phyloP scores from a whole-genome alignment of 208 protist genomes.

The Naegleria fowleri region DNA sequence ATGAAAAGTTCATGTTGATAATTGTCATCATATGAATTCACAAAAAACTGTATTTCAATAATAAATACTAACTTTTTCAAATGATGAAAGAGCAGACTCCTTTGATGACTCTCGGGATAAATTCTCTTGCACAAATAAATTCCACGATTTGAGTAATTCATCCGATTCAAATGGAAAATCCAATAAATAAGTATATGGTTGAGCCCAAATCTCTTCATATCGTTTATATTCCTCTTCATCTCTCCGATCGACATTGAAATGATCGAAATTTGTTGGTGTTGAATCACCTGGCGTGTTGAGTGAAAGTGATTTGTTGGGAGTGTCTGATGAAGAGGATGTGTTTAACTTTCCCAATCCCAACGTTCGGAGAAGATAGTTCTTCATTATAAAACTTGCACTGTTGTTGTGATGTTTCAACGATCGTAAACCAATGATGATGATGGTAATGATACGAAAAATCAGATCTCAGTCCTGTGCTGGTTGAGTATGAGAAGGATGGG shows the following conservation, averaged over 20 bases:
- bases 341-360: background rate
- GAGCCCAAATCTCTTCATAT: background rate
- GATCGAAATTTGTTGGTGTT: background rate
- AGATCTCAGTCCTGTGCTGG: no score
- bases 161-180: background rate
- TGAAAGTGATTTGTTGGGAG: background rate
- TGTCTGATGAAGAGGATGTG: background rate
- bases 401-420: no score
- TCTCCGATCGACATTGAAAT: background rate
- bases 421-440: no score
- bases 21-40: no score
- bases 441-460: no score
- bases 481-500: no score
- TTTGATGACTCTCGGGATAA: background rate
- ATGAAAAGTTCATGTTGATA: no score
- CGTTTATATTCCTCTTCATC: background rate
- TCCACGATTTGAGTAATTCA: background rate
- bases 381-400: background rate
- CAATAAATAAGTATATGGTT: background rate
- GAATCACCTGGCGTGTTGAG: background rate
- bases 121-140: background rate
- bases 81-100: background rate
- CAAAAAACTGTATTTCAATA: no score
- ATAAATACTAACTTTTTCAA: background rate
- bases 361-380: background rate